phyloP scores from a whole-genome alignment of 106 monocot genomes.

The Iris macrosiphon region DNA sequence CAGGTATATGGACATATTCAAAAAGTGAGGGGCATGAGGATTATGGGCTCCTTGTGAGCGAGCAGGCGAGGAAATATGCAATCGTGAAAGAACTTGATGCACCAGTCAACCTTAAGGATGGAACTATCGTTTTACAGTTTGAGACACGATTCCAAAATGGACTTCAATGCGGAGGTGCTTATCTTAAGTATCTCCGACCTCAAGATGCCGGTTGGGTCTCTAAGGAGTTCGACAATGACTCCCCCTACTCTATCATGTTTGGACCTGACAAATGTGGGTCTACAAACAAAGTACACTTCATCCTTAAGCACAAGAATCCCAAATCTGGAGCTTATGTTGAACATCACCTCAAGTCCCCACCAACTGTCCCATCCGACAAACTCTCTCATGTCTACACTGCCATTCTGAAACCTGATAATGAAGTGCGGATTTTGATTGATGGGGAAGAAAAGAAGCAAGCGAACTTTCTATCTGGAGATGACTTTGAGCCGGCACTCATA shows the following conservation, averaged over 20 bases:
- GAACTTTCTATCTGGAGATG: slow-evolving; percentile 41
- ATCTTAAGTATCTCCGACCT: slow-evolving; percentile 53
- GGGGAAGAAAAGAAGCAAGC: slow-evolving; percentile 62
- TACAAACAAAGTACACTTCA: slow-evolving; percentile 69
- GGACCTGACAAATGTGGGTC: slow-evolving; percentile 71
- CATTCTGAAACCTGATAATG: slow-evolving; percentile 44
- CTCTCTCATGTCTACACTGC: slow-evolving; percentile 68
- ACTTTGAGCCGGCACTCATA: slow-evolving; percentile 57
- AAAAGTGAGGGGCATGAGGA: slow-evolving; percentile 70
- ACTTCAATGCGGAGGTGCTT: slow-evolving; percentile 65
- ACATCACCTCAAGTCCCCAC: slow-evolving; percentile 65
- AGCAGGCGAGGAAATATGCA: slow-evolving; percentile 54
- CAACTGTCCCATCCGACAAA: slow-evolving; percentile 55
- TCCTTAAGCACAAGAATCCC: slow-evolving; percentile 63
- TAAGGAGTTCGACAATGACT: slow-evolving; percentile 51
- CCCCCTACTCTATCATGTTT: slow-evolving; percentile 74
- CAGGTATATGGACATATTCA: slow-evolving; percentile 59
- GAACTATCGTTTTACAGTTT: slow-evolving; percentile 46
- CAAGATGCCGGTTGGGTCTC: slow-evolving; percentile 53
- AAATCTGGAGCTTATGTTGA: slow-evolving; percentile 47
- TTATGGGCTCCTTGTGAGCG: slow-evolving; percentile 59
- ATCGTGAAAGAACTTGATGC: slow-evolving; percentile 46
- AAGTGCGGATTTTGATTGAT: slow-evolving; percentile 44
- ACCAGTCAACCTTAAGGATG: slow-evolving; percentile 40
- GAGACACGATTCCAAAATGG: slow-evolving; percentile 55